phyloP scores from a whole-genome alignment of 306 rosid genomes.

The Rosa multiflora region DNA sequence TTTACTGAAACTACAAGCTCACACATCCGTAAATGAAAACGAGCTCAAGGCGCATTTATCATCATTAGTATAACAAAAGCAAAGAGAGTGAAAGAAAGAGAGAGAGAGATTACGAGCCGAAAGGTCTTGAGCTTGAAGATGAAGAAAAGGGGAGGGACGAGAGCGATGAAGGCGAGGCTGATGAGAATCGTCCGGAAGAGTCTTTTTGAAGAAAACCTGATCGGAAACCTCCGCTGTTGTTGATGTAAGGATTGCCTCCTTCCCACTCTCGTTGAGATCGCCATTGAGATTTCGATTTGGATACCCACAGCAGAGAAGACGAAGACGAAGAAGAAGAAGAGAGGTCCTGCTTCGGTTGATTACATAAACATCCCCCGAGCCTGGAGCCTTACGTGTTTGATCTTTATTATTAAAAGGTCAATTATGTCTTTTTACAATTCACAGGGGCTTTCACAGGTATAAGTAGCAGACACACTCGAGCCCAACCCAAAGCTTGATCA shows the following conservation, averaged over 20 bases:
- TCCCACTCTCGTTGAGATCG: conserved; percentile 29
- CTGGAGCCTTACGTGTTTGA: not conserved
- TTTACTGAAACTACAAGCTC: not conserved
- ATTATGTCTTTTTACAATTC: not conserved
- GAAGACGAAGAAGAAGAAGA: not conserved
- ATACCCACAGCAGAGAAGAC: too few species aligned
- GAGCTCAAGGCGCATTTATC: not conserved
- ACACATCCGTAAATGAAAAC: not conserved
- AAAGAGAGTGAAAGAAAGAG: not conserved
- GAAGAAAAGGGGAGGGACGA: conserved; percentile 75
- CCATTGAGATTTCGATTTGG: conserved; percentile 7
- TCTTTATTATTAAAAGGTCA: not conserved
- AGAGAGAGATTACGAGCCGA: conserved; percentile 38
- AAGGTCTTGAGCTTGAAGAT: conserved; percentile 61
- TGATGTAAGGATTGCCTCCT: conserved; percentile 24
- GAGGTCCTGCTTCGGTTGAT: not conserved
- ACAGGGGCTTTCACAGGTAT: not conserved
- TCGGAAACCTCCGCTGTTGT: not conserved
- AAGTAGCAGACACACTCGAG: not conserved
- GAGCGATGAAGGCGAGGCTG: conserved; percentile 46
- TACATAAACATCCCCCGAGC: not conserved
- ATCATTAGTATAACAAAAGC: not conserved
- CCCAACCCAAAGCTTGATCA: not conserved
- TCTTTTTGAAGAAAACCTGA: conserved; percentile 37
- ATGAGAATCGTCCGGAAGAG: conserved; percentile 41